Conservation (phyloP, 2,329 filamentous ascomycete species). For the Alternaria sp. region DNA sequence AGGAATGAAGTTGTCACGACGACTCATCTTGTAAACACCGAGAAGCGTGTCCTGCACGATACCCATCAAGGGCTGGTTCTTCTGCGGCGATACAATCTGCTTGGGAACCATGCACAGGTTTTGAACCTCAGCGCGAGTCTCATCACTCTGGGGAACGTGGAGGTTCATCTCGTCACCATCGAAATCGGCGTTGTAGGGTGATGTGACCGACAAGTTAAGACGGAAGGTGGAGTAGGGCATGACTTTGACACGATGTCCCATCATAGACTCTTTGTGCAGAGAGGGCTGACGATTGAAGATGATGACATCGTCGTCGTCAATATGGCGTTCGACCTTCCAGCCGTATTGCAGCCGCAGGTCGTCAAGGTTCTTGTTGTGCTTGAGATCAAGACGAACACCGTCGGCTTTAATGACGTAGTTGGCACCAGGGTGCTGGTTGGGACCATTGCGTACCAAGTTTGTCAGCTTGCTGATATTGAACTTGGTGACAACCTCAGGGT, state of each 20-base stretch:
- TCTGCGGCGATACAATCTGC: conserved; percentile 97
- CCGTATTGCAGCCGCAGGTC: conserved; percentile 91
- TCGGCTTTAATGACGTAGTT: conserved; percentile 96
- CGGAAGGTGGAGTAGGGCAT: conserved; percentile 99
- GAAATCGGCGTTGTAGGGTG: conserved; percentile 99
- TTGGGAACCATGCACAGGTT: conserved; percentile 97
- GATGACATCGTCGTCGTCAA: conserved; percentile 96
- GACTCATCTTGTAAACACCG: conserved; percentile 95
- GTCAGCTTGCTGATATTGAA: conserved; percentile 97
- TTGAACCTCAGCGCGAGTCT: conserved; percentile 92
- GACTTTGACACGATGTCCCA: conserved; percentile 96
- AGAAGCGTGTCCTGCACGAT: conserved; percentile 98
- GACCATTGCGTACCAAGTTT: conserved; percentile 88
- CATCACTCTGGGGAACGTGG: conserved; percentile 97
- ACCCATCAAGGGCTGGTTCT: conserved; percentile 98
- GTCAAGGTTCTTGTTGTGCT: conserved; percentile 87
- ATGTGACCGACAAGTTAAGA: conserved; percentile 95
- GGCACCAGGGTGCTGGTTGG: conserved; percentile 93
- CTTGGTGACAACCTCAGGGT: conserved; percentile 95
- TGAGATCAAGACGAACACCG: conserved; percentile 92
- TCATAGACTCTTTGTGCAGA: conserved; percentile 99
- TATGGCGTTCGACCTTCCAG: conserved; percentile 98
- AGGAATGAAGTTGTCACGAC: conserved; percentile 88
- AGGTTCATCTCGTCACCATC: conserved; percentile 99
- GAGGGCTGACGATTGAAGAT: conserved; percentile 99